phyloP scores from a whole-genome alignment of 805 yeast species.

The Myxozyma lipomycoides region DNA sequence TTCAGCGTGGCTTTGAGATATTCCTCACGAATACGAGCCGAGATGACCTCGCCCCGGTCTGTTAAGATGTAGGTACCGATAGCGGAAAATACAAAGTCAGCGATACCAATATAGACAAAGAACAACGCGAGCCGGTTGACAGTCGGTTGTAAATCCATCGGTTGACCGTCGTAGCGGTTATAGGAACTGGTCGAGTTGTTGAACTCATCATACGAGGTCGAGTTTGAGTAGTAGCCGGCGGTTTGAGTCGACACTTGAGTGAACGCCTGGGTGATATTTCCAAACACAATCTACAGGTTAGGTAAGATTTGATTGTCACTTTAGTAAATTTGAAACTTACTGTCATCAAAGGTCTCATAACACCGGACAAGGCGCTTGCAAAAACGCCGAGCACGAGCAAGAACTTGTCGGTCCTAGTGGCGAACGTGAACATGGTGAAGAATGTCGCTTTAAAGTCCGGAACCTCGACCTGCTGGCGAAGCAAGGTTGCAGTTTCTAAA shows the following conservation, averaged over 20 bases:
- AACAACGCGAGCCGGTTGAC: slow-evolving; percentile 29
- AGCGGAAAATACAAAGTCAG: slow-evolving; percentile 19
- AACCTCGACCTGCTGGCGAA: slow-evolving; percentile 36
- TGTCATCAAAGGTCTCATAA: slow-evolving; percentile 43
- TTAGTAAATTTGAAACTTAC: slow-evolving; percentile 37
- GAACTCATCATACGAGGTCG: neutral
- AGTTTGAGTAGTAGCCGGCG: slow-evolving; percentile 31
- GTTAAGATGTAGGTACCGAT: slow-evolving; percentile 38
- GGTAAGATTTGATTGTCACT: slow-evolving; percentile 45
- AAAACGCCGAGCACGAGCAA: slow-evolving; percentile 34
- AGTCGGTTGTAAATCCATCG: slow-evolving; percentile 34
- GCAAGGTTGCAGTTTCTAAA: slow-evolving; percentile 35
- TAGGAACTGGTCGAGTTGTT: neutral
- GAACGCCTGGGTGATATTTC: slow-evolving; percentile 18
- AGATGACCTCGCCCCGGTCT: slow-evolving; percentile 40
- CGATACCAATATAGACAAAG: slow-evolving; percentile 6
- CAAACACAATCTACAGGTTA: slow-evolving; percentile 46
- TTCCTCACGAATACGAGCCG: slow-evolving; percentile 39
- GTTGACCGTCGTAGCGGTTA: neutral
- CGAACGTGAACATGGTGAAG: slow-evolving; percentile 37
- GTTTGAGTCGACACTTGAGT: slow-evolving; percentile 37
- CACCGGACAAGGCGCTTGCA: slow-evolving; percentile 29
- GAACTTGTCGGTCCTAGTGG: slow-evolving; percentile 30
- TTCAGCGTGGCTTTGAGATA: slow-evolving; percentile 38
- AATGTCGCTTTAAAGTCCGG: slow-evolving; percentile 31